Conservation (phyloP, 2,329 filamentous ascomycete genomes). For the Elsinoe batatas region DNA sequence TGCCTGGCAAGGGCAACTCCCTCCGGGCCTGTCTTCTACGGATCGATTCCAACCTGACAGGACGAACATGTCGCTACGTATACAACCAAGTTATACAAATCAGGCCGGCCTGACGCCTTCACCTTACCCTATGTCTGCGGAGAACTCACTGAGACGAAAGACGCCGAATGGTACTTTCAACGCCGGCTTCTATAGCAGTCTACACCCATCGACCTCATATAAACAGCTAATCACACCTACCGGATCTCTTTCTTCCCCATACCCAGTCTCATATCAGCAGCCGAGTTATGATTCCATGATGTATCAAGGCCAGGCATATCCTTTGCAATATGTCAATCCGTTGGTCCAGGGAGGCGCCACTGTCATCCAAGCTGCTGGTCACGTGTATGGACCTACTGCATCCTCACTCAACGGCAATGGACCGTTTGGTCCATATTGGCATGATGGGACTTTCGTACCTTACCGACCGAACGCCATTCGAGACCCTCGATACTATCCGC, state of each 20-base stretch:
- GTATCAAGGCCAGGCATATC: slow-evolving; percentile 40
- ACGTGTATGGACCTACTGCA: slow-evolving; percentile 50
- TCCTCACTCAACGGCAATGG: slow-evolving; percentile 46
- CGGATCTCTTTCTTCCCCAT: background rate
- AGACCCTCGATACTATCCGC: slow-evolving; percentile 39
- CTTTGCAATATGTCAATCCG: slow-evolving; percentile 16
- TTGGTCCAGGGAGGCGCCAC: slow-evolving; percentile 45
- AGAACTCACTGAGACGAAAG: slow-evolving; percentile 80
- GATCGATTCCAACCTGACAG: background rate
- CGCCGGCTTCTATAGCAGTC: slow-evolving; percentile 78
- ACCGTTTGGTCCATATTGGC: slow-evolving; percentile 53
- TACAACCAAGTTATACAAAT: background rate
- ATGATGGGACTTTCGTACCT: slow-evolving; percentile 51
- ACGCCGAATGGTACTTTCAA: slow-evolving; percentile 90
- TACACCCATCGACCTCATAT: slow-evolving; percentile 31
- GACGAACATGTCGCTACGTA: slow-evolving; percentile 1
- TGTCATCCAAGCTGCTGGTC: slow-evolving; percentile 49
- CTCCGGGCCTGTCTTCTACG: background rate
- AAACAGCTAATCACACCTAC: slow-evolving; percentile 72
- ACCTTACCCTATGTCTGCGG: slow-evolving; percentile 28
- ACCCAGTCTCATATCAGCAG: slow-evolving; percentile 21
- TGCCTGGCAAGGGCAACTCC: background rate
- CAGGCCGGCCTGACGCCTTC: background rate
- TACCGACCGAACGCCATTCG: slow-evolving; percentile 50
- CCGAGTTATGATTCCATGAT: slow-evolving; percentile 52